Conservation (phyloP, 164 flowering plant genomes). For the Macadamia integrifolia region DNA sequence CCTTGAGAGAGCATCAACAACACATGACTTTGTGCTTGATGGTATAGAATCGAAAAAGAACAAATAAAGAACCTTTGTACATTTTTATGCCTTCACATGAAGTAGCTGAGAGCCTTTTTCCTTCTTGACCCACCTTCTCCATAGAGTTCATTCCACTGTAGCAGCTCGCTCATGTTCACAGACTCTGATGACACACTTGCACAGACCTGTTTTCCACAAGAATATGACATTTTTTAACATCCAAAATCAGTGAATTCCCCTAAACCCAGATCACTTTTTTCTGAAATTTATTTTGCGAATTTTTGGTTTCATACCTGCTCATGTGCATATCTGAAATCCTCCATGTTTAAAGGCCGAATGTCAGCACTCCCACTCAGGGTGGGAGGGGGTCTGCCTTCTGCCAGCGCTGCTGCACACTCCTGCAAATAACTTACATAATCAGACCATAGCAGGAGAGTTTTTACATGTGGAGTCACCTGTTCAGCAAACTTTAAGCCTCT, state of each 20-base stretch:
- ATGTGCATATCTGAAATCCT: slow-evolving; percentile 83
- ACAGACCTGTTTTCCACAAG: slow-evolving; percentile 49
- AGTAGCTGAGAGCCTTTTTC: slow-evolving; percentile 76
- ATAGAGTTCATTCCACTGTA: slow-evolving; percentile 89
- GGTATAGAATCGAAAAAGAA: not conserved
- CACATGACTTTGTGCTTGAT: not conserved
- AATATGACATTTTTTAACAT: not conserved
- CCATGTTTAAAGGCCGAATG: slow-evolving; percentile 65
- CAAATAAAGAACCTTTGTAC: slow-evolving; percentile 18
- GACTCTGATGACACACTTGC: slow-evolving; percentile 97
- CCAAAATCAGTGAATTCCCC: not conserved
- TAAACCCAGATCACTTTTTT: too few relatives aligned
- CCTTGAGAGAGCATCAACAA: not conserved
- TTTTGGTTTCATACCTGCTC: slow-evolving; percentile 49
- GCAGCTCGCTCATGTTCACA: slow-evolving; percentile 74
- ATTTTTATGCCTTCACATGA: slow-evolving; percentile 52
- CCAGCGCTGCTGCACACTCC: slow-evolving; percentile 65
- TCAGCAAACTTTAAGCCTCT: too few relatives aligned
- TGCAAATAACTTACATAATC: slow-evolving; percentile 24
- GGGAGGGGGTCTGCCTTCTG: slow-evolving; percentile 73
- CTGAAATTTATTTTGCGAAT: too few relatives aligned
- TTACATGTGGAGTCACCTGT: too few relatives aligned
- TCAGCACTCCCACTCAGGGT: slow-evolving; percentile 71
- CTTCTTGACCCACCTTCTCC: slow-evolving; percentile 92
- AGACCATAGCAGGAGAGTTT: not conserved